Evolutionary conservation across 768 basidiomycete genomes (phyloP).

Genomic region (Termitomyces sp.): DNA sequence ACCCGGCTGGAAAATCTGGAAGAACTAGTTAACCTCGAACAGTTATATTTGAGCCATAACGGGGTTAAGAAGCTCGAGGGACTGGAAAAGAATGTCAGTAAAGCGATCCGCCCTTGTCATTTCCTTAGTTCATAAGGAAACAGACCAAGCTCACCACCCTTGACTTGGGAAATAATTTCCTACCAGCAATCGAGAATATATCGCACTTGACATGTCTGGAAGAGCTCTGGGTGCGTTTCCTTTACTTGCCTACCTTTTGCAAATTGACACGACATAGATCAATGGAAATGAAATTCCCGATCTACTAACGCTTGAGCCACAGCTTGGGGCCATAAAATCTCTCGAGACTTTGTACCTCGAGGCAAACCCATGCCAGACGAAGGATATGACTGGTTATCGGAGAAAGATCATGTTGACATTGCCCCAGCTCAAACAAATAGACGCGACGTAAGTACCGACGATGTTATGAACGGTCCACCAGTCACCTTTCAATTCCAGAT

Average conservation of each 20-base stretch:
- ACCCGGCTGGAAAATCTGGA: constrained; percentile 83
- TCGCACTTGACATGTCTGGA: constrained; percentile 74
- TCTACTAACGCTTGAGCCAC: constrained; percentile 58
- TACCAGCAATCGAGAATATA: constrained; percentile 75
- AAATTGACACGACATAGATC: constrained; percentile 42
- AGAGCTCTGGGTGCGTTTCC: constrained; percentile 84
- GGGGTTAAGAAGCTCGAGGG: constrained; percentile 83
- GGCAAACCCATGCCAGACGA: constrained; percentile 85
- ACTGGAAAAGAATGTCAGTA: constrained; percentile 74
- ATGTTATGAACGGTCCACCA: neutral
- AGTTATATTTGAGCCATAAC: constrained; percentile 93
- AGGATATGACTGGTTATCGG: constrained; percentile 74
- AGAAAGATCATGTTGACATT: constrained; percentile 86
- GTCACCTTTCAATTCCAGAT: constrained; percentile 4
- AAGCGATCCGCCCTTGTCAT: neutral
- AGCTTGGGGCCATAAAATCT: constrained; percentile 54
- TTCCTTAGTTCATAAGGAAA: neutral
- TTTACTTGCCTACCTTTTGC: neutral
- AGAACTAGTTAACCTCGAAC: constrained; percentile 66
- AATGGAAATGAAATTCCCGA: constrained; percentile 83
- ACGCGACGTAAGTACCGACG: constrained; percentile 75
- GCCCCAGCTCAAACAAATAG: constrained; percentile 89
- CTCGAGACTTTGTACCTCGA: constrained; percentile 93
- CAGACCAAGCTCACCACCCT: constrained; percentile 73
- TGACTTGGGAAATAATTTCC: constrained; percentile 84